Evolutionary conservation across 441 rosid genomes (phyloP), one percentile per base, ranked within the genome.

Genomic region (Erodium texanum): DNA sequence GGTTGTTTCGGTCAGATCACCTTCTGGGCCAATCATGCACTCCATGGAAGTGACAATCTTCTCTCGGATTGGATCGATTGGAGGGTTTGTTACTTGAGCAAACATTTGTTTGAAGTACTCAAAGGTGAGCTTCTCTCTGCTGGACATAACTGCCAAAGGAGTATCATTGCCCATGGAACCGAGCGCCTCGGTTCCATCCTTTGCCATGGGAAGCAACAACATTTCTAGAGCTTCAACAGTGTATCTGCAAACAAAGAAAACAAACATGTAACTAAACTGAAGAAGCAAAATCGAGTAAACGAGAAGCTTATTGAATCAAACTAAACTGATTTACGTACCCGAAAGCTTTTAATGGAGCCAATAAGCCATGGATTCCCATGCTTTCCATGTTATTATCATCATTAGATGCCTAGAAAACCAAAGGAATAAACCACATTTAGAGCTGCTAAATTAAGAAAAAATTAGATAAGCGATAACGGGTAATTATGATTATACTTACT

Each of bases 111-210:
- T 96, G 85, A 96, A 96, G 79, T 96, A 96, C 85, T 96, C 99
- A 50, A 83, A 96, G 19, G 95, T 79, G 32, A 96, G 83, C 62
- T 93, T 96, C 77, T 93, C 98, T 70, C 97, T 79, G 80, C 83
- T 72, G 54, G 99, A 96, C 97, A 96, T 91, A 36, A 96, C 98
- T 66, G 99, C 99, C 74, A 96, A 79, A 41, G 99, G 98, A 3
- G 99, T 75, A 82, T 96, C 99, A 79, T 96, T 96, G 72, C 99
- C 99, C 99, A 96, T 96, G 27, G 99, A 96, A 77, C 99, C 99
- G 77, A 96, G 98, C 65, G 99, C 96, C 82, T 96, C 99, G 5
- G 87, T 72, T 22, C 97, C 98, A 65, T 93, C 97, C 80, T 88
- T 96, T 69, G 97, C 99, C 99, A 96, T 96, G 59, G 99, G 99